Evolutionary conservation across 2,329 filamentous ascomycete genomes (phyloP).

Genomic region (Aspergillus latus): DNA sequence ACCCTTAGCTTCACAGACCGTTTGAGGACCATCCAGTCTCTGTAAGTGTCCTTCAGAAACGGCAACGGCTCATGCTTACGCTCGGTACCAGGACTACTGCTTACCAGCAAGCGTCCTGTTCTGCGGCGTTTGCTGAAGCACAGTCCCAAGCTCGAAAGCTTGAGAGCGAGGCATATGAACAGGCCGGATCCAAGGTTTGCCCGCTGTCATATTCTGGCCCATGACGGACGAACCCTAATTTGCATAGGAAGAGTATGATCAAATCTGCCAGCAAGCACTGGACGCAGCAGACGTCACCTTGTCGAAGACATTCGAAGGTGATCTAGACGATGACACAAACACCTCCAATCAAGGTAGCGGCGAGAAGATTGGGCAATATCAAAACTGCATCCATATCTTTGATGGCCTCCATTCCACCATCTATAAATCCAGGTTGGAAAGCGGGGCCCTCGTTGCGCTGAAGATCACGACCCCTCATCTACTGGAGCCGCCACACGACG

Average conservation of each 20-base stretch:
- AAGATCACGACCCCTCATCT: constrained; percentile 79
- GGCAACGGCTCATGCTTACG: constrained; percentile 16
- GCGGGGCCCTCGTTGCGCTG: constrained; percentile 61
- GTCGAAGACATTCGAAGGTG: constrained; percentile 19
- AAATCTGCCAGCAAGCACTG: constrained; percentile 42
- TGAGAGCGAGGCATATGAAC: constrained; percentile 53
- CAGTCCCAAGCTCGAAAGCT: constrained; percentile 61
- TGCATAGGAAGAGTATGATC: constrained; percentile 58
- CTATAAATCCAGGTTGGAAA: constrained; percentile 62
- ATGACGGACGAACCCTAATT: background rate
- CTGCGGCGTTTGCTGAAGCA: constrained; percentile 49
- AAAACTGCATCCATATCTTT: constrained; percentile 55
- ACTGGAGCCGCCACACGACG: constrained; percentile 78
- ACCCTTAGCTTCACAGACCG: constrained; percentile 59
- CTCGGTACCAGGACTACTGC: constrained; percentile 47
- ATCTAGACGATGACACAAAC: constrained; percentile 23
- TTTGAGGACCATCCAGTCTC: constrained; percentile 61
- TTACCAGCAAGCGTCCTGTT: constrained; percentile 48
- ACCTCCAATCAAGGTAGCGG: constrained; percentile 32
- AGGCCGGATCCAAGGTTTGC: constrained; percentile 36
- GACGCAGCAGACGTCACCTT: constrained; percentile 31
- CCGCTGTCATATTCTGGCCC: background rate
- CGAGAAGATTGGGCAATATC: constrained; percentile 55
- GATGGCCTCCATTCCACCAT: constrained; percentile 80
- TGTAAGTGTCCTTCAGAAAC: constrained; percentile 48